A percentile compares a stretch with the other conserved stretches of the same genome.
Evolutionary conservation across 768 basidiomycete species (phyloP).

Genomic region (Leccinum truebloodii): DNA sequence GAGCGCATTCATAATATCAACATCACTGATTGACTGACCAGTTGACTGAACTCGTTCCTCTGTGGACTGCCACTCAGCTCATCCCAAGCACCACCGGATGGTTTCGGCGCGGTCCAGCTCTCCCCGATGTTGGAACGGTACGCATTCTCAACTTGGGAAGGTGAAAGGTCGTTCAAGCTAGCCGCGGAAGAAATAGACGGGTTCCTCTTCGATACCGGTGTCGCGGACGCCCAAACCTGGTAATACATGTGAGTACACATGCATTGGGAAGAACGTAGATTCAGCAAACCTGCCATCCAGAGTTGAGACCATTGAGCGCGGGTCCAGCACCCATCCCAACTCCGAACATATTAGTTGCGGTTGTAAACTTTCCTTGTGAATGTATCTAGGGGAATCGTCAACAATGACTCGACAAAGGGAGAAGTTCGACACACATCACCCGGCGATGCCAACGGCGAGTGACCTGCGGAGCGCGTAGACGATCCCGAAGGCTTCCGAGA

Average conservation of each 20-base stretch:
- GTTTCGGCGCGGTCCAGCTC: slow-evolving; percentile 51
- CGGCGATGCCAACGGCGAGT: slow-evolving; percentile 63
- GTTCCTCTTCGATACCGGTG: slow-evolving; percentile 55
- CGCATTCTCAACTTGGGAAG: slow-evolving; percentile 44
- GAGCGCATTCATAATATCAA: slow-evolving; percentile 1
- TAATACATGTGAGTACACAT: slow-evolving; percentile 9
- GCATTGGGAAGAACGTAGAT: slow-evolving; percentile 9
- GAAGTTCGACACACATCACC: slow-evolving; percentile 47
- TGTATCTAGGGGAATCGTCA: slow-evolving; percentile 34
- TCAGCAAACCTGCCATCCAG: slow-evolving; percentile 66
- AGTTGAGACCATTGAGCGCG: slow-evolving; percentile 52
- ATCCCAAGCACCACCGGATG: slow-evolving; percentile 61
- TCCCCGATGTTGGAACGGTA: slow-evolving; percentile 52
- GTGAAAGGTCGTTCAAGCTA: slow-evolving; percentile 50
- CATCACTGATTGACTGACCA: slow-evolving; percentile 40
- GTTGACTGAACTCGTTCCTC: slow-evolving; percentile 49
- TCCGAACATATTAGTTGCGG: slow-evolving; percentile 51
- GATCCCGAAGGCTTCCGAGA: slow-evolving; percentile 71
- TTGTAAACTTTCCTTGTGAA: slow-evolving; percentile 46
- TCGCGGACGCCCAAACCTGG: slow-evolving; percentile 60
- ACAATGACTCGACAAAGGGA: neutral
- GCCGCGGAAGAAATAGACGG: slow-evolving; percentile 62
- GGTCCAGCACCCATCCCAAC: slow-evolving; percentile 49
- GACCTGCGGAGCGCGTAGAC: slow-evolving; percentile 62
- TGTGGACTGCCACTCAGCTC: slow-evolving; percentile 50